A percentile compares a stretch with the other conserved stretches of the same genome.
Evolutionary conservation across 768 basidiomycete species (phyloP).

Genomic region (Cyclocybe aegerita): DNA sequence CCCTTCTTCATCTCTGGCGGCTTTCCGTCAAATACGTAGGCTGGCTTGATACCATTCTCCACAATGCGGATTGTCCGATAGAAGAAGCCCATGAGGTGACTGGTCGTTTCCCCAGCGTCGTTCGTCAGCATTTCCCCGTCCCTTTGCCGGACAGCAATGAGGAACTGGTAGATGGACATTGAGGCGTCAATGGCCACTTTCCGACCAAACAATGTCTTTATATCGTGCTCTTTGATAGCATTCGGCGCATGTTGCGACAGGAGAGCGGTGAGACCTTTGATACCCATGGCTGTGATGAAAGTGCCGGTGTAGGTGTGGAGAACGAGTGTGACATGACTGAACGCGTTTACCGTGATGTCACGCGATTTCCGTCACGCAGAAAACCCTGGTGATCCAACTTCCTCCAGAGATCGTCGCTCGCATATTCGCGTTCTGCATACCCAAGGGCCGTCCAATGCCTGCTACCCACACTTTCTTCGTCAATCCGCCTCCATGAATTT

Average conservation of each 20-base stretch:
- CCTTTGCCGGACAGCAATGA: conserved; percentile 94
- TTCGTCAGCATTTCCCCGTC: conserved; percentile 97
- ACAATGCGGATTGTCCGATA: conserved; percentile 97
- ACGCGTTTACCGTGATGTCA: conserved; percentile 18
- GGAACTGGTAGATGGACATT: conserved; percentile 96
- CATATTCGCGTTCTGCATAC: no score
- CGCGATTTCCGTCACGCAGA: conserved; percentile 13
- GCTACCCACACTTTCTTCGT: no score
- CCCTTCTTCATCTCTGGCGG: conserved; percentile 97
- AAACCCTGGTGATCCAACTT: no score
- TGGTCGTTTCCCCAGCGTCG: conserved; percentile 97
- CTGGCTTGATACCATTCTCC: conserved; percentile 97
- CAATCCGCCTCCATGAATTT: no score
- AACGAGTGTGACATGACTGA: conserved; percentile 2
- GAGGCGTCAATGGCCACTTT: conserved; percentile 99
- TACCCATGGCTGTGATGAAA: conserved; percentile 73
- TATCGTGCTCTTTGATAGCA: conserved; percentile 89
- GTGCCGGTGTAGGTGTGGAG: background rate
- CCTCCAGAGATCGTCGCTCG: no score
- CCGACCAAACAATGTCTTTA: conserved; percentile 95
- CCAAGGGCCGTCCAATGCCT: no score
- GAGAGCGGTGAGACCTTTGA: conserved; percentile 92
- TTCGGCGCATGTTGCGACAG: conserved; percentile 89
- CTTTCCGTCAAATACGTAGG: conserved; percentile 98
- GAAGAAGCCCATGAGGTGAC: conserved; percentile 98